These are phyloP conservation scores for Sindora glabra DNA, from an alignment of 306 rosid genomes.

Conservation along the genomic window DNA sequence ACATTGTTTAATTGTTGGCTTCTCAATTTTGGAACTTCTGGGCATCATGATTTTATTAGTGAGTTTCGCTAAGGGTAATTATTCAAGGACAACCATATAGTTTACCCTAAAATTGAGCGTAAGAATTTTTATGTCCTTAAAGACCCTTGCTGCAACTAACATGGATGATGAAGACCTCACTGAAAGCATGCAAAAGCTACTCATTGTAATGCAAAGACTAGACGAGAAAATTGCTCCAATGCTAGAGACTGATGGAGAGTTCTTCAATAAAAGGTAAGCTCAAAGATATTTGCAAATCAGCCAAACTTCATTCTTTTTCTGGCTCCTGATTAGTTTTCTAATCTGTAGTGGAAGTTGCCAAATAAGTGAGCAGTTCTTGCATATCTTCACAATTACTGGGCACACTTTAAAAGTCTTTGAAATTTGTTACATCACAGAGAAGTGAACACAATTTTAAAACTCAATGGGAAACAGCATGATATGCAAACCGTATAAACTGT, in stretches of 20 bases:
- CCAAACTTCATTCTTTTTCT: background rate
- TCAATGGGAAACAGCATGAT: too few species aligned
- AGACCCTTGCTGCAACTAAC: conserved; percentile 96
- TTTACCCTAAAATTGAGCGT: conserved; percentile 4
- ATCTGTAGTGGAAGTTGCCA: too few species aligned
- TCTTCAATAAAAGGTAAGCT: conserved; percentile 71
- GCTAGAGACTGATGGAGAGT: conserved; percentile 91
- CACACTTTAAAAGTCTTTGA: too few species aligned
- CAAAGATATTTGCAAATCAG: background rate
- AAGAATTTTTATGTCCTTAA: conserved; percentile 21
- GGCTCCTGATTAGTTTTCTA: background rate
- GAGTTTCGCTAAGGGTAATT: background rate
- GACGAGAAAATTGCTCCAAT: conserved; percentile 81
- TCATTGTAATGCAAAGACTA: conserved; percentile 93
- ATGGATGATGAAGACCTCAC: conserved; percentile 81
- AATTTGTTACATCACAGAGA: too few species aligned
- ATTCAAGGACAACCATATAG: background rate
- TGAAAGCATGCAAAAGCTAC: conserved; percentile 89
- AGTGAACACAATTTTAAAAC: too few species aligned
- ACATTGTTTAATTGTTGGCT: background rate
- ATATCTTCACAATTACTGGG: too few species aligned
- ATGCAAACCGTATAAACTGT: background rate
- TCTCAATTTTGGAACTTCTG: background rate
- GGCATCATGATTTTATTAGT: too few species aligned
- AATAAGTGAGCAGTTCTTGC: background rate